These are phyloP conservation scores for Croton laevigatus DNA, from an alignment of 441 rosid species.

Conservation along the genomic window DNA sequence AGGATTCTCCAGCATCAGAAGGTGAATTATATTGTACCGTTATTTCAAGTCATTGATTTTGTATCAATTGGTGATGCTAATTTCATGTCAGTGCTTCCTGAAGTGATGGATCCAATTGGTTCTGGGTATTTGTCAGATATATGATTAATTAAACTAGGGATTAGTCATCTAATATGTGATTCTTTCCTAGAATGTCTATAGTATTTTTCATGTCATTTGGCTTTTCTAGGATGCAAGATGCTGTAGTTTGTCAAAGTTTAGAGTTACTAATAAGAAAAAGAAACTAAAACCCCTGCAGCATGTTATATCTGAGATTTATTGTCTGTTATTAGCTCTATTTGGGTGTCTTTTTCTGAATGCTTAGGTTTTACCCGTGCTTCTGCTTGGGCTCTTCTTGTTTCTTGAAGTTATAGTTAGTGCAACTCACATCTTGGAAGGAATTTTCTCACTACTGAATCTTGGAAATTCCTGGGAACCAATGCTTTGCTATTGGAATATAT, in stretches of 20 bases:
- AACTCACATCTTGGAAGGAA: background rate
- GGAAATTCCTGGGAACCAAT: background rate
- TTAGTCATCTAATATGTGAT: background rate
- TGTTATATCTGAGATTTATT: background rate
- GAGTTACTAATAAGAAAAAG: background rate
- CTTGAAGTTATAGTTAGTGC: background rate
- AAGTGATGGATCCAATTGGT: background rate
- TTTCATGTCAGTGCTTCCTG: background rate
- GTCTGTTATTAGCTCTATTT: background rate
- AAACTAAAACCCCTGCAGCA: background rate
- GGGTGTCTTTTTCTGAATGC: background rate
- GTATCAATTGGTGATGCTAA: background rate
- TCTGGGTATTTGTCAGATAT: background rate
- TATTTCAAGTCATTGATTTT: background rate
- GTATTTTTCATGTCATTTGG: background rate
- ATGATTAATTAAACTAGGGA: background rate
- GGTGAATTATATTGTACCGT: background rate
- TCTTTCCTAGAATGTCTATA: background rate
- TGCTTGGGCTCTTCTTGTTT: background rate
- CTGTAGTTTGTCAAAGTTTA: background rate
- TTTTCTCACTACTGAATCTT: background rate
- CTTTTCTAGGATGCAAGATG: background rate
- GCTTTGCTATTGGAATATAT: background rate
- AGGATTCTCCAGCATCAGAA: too few relatives aligned
- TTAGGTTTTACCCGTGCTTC: background rate